Conservation (phyloP, 2,329 filamentous ascomycete species). For the Fusarium dimerum region DNA sequence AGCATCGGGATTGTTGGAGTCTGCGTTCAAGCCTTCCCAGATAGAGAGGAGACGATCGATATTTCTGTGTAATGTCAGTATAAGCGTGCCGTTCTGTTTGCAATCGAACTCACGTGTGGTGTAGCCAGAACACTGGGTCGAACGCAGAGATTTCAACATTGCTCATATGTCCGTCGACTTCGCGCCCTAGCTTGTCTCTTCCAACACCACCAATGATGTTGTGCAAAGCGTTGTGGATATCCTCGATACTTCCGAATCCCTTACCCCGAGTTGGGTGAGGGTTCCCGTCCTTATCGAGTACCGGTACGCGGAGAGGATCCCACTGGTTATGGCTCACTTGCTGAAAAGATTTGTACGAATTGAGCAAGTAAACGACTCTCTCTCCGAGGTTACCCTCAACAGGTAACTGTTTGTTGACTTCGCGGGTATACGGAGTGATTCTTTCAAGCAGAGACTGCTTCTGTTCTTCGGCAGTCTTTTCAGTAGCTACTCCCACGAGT, state of each 20-base stretch:
- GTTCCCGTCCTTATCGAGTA: neutral
- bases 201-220: neutral
- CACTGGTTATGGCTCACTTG: constrained; percentile 2
- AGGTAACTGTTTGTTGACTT: neutral
- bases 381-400: constrained; percentile 4
- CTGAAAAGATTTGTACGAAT: constrained; percentile 3
- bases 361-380: constrained; percentile 4
- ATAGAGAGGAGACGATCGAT: neutral
- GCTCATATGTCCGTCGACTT: neutral
- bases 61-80: neutral
- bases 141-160: neutral
- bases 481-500: neutral
- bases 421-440: neutral
- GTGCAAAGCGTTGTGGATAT: constrained; percentile 10
- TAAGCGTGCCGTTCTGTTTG: neutral
- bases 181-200: neutral
- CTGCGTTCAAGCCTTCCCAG: neutral
- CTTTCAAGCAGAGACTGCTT: neutral
- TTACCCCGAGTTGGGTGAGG: neutral
- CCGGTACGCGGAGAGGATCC: neutral
- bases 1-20: neutral
- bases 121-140: constrained; percentile 4
- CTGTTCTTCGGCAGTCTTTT: neutral
- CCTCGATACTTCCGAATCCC: constrained; percentile 13
- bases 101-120: constrained; percentile 1